Evolutionary conservation across 78 protist genomes (phyloP), one percentile per base, ranked within the genome.

Genomic region (Speleostelium caveatum): DNA sequence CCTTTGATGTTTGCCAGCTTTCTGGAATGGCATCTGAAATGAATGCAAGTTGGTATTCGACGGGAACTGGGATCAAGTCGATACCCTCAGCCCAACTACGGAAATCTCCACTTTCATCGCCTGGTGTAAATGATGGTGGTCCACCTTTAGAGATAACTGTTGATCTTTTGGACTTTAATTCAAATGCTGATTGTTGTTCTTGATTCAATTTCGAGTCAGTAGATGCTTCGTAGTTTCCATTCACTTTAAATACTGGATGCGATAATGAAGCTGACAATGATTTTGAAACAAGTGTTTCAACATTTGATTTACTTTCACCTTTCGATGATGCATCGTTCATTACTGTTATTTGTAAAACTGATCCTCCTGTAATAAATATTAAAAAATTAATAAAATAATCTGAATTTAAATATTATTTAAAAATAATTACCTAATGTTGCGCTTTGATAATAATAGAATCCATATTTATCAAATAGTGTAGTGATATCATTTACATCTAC

Each of bases 61-160:
- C 21, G 24, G 75, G 75, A 49, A 69, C 55, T 41, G 75, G 75
- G 5, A n/a, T 45, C n/a, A 69, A 8, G 49, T 69, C 75, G 49
- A 69, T 59, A 58, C 30, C 4, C 7, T 58, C 10, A 5, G 63
- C 63, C 63, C 63, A 58, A n/a, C 7, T 19, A 58, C 6, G 10
- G 7, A 58, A 58, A 17, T 58, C 63, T n/a, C 26, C 63, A 4
- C 45, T 2, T 45, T 6, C 10, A 14, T 45, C 10, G 3, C 51
- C 5, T 26, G 77, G 77, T 24, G 38, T 55, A 56, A 35, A 73
- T 21, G 80, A 28, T 38, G 80, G 80, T 5, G 35, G 35, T 7
- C 80, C 80, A 33, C 80, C 80, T 24, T 58, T 22, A 5, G 32
- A 3, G 3, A 28, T 58, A 7, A 73, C 35, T 2, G 45, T 58